Conservation (phyloP, 139 green algal species). For the Tetradesmus obliquus region DNA sequence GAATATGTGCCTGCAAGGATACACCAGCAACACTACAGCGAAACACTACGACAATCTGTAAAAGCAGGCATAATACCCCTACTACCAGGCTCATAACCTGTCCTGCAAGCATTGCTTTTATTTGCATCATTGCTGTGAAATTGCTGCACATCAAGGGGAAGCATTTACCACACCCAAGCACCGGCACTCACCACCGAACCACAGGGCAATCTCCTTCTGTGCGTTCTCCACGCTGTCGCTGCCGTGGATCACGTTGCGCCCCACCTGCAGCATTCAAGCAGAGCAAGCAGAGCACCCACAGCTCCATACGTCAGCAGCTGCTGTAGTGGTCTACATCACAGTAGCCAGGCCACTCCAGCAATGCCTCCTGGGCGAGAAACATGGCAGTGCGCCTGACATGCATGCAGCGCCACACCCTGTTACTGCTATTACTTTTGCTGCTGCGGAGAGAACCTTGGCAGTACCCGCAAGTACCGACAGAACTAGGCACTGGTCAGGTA, state of each 20-base stretch:
- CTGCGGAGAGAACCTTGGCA: no score
- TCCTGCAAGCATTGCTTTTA: neutral
- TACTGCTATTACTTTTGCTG: neutral
- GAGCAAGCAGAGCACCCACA: neutral
- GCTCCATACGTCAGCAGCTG: neutral
- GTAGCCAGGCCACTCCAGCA: neutral
- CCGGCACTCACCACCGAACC: constrained; percentile 83
- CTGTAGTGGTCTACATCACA: neutral
- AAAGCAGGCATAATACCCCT: neutral
- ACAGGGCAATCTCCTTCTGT: constrained; percentile 96
- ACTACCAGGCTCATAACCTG: neutral
- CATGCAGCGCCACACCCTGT: no score
- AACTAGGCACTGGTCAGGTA: no score
- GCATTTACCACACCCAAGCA: neutral
- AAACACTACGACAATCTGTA: neutral
- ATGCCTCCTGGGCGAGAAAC: neutral
- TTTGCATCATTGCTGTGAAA: neutral
- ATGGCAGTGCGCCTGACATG: no score
- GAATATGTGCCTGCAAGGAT: neutral
- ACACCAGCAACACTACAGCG: neutral
- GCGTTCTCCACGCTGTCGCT: constrained; percentile 95
- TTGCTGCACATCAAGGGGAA: neutral
- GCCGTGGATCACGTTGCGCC: constrained; percentile 96
- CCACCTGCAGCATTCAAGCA: constrained; percentile 30
- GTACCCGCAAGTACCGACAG: no score